These are phyloP conservation scores for Blastobotrys parvus DNA, from an alignment of 805 yeast genomes.

Conservation along the genomic window DNA sequence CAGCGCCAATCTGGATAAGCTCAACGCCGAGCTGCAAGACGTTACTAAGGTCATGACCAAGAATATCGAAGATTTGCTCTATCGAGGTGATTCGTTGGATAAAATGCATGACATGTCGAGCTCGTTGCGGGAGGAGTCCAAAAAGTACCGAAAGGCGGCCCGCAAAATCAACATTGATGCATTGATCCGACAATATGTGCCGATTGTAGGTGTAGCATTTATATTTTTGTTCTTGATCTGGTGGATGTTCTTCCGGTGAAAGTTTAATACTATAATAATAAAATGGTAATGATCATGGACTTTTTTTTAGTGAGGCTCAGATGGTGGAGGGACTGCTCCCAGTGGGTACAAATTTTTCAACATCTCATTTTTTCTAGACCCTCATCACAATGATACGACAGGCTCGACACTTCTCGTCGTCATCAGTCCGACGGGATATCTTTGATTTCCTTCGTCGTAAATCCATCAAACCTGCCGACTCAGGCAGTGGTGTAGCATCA, in stretches of 20 bases:
- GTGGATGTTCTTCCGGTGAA: slow-evolving; percentile 57
- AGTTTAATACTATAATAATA: neutral
- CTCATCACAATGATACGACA: neutral
- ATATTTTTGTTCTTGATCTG: slow-evolving; percentile 67
- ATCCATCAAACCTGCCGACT: slow-evolving; percentile 5
- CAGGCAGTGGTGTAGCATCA: neutral
- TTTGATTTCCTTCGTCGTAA: slow-evolving; percentile 16
- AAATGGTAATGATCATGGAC: neutral
- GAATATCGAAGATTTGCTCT: slow-evolving; percentile 88
- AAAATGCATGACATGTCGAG: slow-evolving; percentile 79
- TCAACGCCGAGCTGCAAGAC: slow-evolving; percentile 83
- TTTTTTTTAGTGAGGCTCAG: too few relatives aligned
- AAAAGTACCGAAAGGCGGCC: slow-evolving; percentile 84
- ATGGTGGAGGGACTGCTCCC: neutral
- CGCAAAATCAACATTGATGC: slow-evolving; percentile 86
- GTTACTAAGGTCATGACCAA: slow-evolving; percentile 94
- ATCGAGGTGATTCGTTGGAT: slow-evolving; percentile 92
- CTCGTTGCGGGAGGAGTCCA: slow-evolving; percentile 69
- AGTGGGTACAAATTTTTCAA: neutral
- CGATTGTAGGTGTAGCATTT: slow-evolving; percentile 65
- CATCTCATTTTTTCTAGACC: neutral
- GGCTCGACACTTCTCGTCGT: neutral
- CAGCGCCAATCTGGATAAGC: slow-evolving; percentile 74
- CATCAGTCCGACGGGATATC: slow-evolving; percentile 4
- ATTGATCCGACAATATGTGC: slow-evolving; percentile 80